Conservation (phyloP, 768 basidiomycete genomes). For the Hericium alpestre region DNA sequence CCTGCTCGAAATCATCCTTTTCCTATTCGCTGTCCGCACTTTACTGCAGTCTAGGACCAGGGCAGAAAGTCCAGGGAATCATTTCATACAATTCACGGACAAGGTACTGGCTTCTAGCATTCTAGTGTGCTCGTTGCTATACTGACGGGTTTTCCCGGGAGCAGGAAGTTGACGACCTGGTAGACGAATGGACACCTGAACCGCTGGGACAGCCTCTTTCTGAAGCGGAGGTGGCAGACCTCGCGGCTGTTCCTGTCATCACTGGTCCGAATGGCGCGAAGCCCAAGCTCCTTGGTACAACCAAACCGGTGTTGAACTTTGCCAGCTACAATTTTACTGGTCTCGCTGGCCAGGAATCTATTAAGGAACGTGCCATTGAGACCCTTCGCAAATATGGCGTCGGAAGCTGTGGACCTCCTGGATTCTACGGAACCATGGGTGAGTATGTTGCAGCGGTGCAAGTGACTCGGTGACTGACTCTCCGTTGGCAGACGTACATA, state of each 20-base stretch:
- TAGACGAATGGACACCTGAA: constrained; percentile 90
- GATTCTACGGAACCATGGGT: constrained; percentile 96
- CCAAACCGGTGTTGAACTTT: constrained; percentile 75
- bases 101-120: constrained; percentile 46
- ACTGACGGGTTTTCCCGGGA: background rate
- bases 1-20: constrained; percentile 76
- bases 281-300: constrained; percentile 61
- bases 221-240: constrained; percentile 50
- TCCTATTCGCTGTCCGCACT: constrained; percentile 83
- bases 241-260: constrained; percentile 69
- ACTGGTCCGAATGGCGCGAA: constrained; percentile 74
- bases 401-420: constrained; percentile 91
- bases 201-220: constrained; percentile 59
- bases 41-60: constrained; percentile 84
- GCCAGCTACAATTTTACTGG: constrained; percentile 90
- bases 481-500: constrained; percentile 70
- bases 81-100: constrained; percentile 85
- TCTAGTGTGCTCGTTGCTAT: background rate
- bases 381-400: constrained; percentile 83
- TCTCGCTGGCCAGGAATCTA: constrained; percentile 74
- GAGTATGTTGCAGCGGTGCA: constrained; percentile 18
- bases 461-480: background rate
- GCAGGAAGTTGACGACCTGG: constrained; percentile 93
- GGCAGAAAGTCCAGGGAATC: constrained; percentile 72
- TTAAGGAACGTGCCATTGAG: constrained; percentile 79